Percentiles rank a stretch among this genome's conserved stretches.
phyloP scores from a whole-genome alignment of 108 stramenopile genomes.

The Pseudonitzschia pungens region DNA sequence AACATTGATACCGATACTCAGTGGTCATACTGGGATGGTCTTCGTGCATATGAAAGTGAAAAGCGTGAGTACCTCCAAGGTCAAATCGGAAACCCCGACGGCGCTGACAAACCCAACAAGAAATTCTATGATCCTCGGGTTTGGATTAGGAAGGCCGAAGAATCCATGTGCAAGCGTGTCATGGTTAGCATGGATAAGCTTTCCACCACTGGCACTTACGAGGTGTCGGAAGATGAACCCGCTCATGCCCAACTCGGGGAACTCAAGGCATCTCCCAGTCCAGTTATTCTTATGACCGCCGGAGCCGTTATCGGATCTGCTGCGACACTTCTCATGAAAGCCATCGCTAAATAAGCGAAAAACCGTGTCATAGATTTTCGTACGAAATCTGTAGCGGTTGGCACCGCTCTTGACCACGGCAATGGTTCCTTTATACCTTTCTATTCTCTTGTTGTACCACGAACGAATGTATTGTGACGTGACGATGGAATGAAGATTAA shows the following conservation, averaged over 20 bases:
- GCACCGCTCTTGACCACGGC: background rate
- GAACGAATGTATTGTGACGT: no score
- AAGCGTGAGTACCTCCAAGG: conserved; percentile 88
- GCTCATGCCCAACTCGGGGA: conserved; percentile 46
- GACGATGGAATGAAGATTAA: no score
- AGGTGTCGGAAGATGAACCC: conserved; percentile 41
- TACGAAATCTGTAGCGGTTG: background rate
- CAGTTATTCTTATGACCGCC: conserved; percentile 45
- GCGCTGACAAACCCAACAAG: conserved; percentile 97
- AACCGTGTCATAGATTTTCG: background rate
- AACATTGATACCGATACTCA: conserved; percentile 99
- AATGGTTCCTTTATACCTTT: background rate
- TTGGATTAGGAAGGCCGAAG: conserved; percentile 96
- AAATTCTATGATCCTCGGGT: conserved; percentile 98
- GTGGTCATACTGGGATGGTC: conserved; percentile 96
- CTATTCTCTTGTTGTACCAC: no score
- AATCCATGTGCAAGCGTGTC: conserved; percentile 85
- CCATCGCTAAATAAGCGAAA: conserved; percentile 29
- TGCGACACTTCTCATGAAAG: conserved; percentile 48
- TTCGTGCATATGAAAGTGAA: conserved; percentile 75
- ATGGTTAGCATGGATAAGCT: conserved; percentile 85
- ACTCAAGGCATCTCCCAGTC: conserved; percentile 33
- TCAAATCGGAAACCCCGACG: conserved; percentile 97
- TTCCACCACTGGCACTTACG: conserved; percentile 64
- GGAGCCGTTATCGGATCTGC: conserved; percentile 54